Conservation (phyloP, 305 asterid genomes). For the Euphrasia arctica region DNA sequence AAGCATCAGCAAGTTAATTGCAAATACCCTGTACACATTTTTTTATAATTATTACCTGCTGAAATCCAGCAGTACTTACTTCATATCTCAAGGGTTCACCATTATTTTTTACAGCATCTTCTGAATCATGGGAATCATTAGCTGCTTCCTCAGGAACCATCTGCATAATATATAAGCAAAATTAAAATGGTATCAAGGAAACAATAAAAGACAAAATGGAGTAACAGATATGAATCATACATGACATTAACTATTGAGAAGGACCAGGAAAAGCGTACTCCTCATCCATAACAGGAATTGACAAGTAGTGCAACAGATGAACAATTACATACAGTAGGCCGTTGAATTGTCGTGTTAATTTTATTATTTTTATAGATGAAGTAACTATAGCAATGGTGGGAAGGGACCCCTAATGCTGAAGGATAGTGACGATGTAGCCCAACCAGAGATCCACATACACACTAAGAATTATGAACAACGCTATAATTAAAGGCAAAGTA, state of each 20-base stretch:
- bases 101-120: slow-evolving; percentile 23
- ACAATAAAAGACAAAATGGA: slow-evolving; percentile 11
- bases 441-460: slow-evolving; percentile 15
- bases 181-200: slow-evolving; percentile 20
- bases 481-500: slow-evolving; percentile 7
- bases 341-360: too few relatives aligned
- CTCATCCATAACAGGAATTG: slow-evolving; percentile 3
- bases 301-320: background rate
- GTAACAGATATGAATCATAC: slow-evolving; percentile 15
- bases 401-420: background rate
- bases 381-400: background rate
- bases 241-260: slow-evolving; percentile 5
- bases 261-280: slow-evolving; percentile 1
- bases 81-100: slow-evolving; percentile 37
- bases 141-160: slow-evolving; percentile 47
- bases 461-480: slow-evolving; percentile 7
- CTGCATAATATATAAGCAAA: slow-evolving; percentile 40
- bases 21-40: slow-evolving; percentile 1
- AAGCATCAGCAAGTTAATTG: slow-evolving; percentile 18
- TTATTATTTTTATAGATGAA: too few relatives aligned
- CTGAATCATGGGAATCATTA: slow-evolving; percentile 31
- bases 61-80: slow-evolving; percentile 41
- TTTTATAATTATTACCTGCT: slow-evolving; percentile 47
- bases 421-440: background rate
- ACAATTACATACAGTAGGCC: slow-evolving; percentile 1